Base-by-base conservation (phyloP, 495 filamentous ascomycete genomes). In the Astrothelium subdiscretum region DNA sequence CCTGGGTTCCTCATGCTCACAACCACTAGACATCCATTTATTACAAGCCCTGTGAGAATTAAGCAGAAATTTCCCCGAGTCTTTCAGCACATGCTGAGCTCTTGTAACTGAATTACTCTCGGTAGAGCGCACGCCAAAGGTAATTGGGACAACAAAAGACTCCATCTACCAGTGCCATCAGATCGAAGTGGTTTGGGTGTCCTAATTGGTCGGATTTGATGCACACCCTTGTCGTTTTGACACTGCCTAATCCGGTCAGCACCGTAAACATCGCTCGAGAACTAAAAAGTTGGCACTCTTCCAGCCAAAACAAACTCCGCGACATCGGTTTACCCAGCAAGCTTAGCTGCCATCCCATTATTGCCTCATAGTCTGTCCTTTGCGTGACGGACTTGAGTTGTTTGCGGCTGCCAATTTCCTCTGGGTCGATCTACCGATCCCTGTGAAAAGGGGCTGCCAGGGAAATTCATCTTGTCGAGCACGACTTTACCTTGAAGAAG, bases 291-390 rank as follows among this genome's bases (percentile, higher is more conserved):
- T 29, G 48, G 48, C 48, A 54, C 48, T 27, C 48, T 54, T 26
- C 48, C 8, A 15, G 48, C 24, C 48, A 54, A 26, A 54, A 54
- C 48, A 54, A 54, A 54, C 48, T 54, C 12, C 48, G 11, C 22
- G 22, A 54, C 48, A 54, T 54, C 48, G 48, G 22, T 54, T 54
- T 54, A 54, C 48, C 48, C 48, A 54, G 48, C 48, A 54, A 54
- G 48, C 24, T 54, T 54, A 54, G 48, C 48, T 54, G 48, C 48
- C 48, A 54, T 54, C 48, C 48, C 48, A 54, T 54, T 54, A 54
- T 54, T 54, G 48, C 48, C 48, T 54, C 48, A 10, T 11, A 5
- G 48, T 54, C 48, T 29, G 48, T 54, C 48, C 48, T 29, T 54
- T 15, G 20, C 48, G 20, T 24, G 48, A 29, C n/a, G 20, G 48